Evolutionary conservation across 768 basidiomycete genomes (phyloP).

Genomic region (Strobilomyces confusus): DNA sequence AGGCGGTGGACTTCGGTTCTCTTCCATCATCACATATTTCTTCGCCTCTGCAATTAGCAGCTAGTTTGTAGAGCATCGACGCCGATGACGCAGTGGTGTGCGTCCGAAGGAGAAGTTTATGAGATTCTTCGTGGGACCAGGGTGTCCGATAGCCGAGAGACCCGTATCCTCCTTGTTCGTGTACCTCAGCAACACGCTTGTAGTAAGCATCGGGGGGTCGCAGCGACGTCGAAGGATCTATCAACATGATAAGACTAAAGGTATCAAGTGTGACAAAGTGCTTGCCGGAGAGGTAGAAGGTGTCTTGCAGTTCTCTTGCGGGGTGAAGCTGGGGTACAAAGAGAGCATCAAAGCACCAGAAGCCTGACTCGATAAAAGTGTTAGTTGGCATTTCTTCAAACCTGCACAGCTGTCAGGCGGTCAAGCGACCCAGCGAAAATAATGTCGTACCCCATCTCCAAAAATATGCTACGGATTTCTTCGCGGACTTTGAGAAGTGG

Average conservation of each 20-base stretch:
- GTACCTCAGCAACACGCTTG: constrained; percentile 74
- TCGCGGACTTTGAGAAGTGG: constrained; percentile 96
- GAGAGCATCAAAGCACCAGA: constrained; percentile 99
- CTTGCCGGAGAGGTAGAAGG: constrained; percentile 93
- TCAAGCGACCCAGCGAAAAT: not conserved
- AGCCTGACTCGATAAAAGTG: constrained; percentile 93
- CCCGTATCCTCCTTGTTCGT: constrained; percentile 84
- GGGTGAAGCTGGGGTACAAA: constrained; percentile 99
- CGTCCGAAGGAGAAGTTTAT: constrained; percentile 88
- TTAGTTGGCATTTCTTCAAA: constrained; percentile 99
- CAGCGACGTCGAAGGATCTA: constrained; percentile 78
- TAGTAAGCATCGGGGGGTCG: constrained; percentile 81
- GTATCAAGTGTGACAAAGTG: not conserved
- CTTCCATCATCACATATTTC: constrained; percentile 35
- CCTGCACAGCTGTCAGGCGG: constrained; percentile 38
- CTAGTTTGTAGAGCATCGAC: constrained; percentile 90
- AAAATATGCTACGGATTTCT: constrained; percentile 95
- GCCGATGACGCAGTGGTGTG: constrained; percentile 96
- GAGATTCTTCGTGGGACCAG: constrained; percentile 90
- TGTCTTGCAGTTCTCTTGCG: constrained; percentile 95
- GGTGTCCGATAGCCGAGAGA: constrained; percentile 97
- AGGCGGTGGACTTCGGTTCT: constrained; percentile 4
- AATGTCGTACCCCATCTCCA: constrained; percentile 90
- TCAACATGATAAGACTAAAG: constrained; percentile 2
- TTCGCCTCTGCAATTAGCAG: constrained; percentile 75